Evolutionary conservation across 1,284 basidiomycete genomes (phyloP), one percentile per base, ranked within the genome.

Genomic region (Flammula alnicola): DNA sequence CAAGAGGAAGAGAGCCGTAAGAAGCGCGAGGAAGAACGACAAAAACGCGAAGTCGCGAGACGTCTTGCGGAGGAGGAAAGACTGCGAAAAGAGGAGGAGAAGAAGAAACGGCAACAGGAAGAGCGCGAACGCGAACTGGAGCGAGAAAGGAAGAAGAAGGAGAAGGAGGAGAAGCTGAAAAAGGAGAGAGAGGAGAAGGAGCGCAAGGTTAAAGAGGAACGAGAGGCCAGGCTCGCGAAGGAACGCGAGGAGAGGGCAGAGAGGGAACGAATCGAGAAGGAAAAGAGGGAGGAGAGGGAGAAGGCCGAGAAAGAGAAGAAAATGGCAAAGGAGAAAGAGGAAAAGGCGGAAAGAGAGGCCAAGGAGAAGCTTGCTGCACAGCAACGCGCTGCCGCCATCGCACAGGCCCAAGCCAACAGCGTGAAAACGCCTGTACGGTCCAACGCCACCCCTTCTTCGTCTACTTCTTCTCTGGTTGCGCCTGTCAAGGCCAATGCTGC

Each of bases 11-110:
- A 93, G 57, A 89, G 87, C 62, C 89, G 89, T 68, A 85, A 79
- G 63, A 79, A 81, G 49, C 79, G 84, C 29, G 75, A 77, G 22
- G 86, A 75, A 47, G 73, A 76, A 39, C 66, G 72, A 12, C 58
- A 56, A 5, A 65, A 79, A 58, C 83, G 88, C 36, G 93, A 95
- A 63, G 83, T 83, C 41, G 78, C 77, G 51, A 86, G 87, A 59
- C 86, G 85, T 64, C 85, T 79, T 31, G 81, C 81, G 47, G 90
- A 93, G 52, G 93, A 93, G 63, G 93, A 95, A 69, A 83, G 79
- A 56, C 74, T 78, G 44, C 79, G 83, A 52, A 91, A 86, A 64
- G 88, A 88, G 49, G 91, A 92, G 65, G 90, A 93, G 63, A 82
- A 83, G 60, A 79, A 83, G 45, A 86, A 84, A 63, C 83, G 83